These are phyloP conservation scores for Citrus maxima DNA, from an alignment of 345 rosid genomes.

Conservation along the genomic window DNA sequence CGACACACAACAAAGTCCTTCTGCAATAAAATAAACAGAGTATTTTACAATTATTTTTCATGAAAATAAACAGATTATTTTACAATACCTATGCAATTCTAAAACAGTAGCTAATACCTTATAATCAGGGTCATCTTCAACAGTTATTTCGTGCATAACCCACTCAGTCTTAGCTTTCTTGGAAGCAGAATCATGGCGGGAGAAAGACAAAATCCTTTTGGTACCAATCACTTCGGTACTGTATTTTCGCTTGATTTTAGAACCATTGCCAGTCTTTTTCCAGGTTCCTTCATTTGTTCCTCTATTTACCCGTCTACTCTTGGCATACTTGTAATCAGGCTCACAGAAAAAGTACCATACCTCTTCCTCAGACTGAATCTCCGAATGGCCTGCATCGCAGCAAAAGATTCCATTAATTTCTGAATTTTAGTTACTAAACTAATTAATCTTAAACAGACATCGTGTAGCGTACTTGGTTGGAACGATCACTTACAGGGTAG, in stretches of 20 bases:
- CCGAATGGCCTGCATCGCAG: neutral
- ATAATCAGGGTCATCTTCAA: neutral
- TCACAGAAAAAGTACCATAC: too few relatives aligned
- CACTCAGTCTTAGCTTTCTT: neutral
- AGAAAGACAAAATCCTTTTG: slow-evolving; percentile 37
- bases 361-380: too few relatives aligned
- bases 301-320: slow-evolving; percentile 21
- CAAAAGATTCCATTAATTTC: too few relatives aligned
- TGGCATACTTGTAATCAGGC: neutral
- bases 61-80: neutral
- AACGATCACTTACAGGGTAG: neutral
- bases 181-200: neutral
- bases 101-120: neutral
- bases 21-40: neutral
- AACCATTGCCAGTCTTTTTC: slow-evolving; percentile 40
- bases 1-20: slow-evolving; percentile 6
- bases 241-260: slow-evolving; percentile 11
- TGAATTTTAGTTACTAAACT: too few relatives aligned
- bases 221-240: slow-evolving; percentile 25
- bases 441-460: neutral
- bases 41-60: neutral
- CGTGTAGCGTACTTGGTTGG: too few relatives aligned
- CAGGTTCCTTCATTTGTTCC: slow-evolving; percentile 33
- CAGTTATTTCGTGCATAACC: neutral
- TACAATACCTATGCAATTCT: neutral